Percentiles rank a stretch among this genome's conserved stretches.
These are phyloP conservation scores for Periconia digitata DNA, from an alignment of 2,329 filamentous ascomycete genomes.

Conservation along the genomic window DNA sequence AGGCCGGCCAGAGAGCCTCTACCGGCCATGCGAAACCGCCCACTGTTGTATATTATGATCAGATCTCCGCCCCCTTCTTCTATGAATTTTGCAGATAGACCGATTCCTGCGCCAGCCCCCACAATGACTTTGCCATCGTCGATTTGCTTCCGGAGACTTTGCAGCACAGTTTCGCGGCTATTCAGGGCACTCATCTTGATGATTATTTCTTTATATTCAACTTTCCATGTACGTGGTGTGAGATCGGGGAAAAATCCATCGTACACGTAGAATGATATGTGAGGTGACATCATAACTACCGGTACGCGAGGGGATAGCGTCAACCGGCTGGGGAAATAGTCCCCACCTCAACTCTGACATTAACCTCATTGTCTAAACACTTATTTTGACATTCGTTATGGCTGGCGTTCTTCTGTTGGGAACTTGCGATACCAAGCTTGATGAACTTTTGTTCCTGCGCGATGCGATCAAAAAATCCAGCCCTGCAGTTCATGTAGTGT, in stretches of 20 bases:
- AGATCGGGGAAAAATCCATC: neutral
- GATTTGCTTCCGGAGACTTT: slow-evolving; percentile 55
- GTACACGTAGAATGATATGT: neutral
- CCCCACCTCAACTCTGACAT: neutral
- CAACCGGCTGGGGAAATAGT: neutral
- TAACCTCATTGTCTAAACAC: neutral
- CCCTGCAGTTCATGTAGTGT: slow-evolving; percentile 41
- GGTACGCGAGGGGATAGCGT: neutral
- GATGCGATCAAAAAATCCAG: slow-evolving; percentile 45
- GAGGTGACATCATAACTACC: slow-evolving; percentile 4
- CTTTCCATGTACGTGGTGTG: neutral
- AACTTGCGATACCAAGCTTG: slow-evolving; percentile 66
- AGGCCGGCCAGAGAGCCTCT: slow-evolving; percentile 68
- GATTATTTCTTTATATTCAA: neutral
- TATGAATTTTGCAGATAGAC: slow-evolving; percentile 70
- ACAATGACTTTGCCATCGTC: slow-evolving; percentile 61
- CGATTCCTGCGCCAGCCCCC: slow-evolving; percentile 70
- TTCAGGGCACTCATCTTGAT: slow-evolving; percentile 59
- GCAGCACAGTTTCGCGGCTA: slow-evolving; percentile 58
- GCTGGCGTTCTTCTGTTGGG: slow-evolving; percentile 57
- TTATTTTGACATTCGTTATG: slow-evolving; percentile 7
- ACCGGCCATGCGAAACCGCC: slow-evolving; percentile 72
- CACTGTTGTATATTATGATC: slow-evolving; percentile 73
- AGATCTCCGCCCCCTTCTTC: slow-evolving; percentile 69
- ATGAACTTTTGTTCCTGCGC: slow-evolving; percentile 60